A percentile compares a stretch with the other conserved stretches of the same genome.
Evolutionary conservation across 1,284 basidiomycete genomes (phyloP).

Genomic region (Leccinum huronense): DNA sequence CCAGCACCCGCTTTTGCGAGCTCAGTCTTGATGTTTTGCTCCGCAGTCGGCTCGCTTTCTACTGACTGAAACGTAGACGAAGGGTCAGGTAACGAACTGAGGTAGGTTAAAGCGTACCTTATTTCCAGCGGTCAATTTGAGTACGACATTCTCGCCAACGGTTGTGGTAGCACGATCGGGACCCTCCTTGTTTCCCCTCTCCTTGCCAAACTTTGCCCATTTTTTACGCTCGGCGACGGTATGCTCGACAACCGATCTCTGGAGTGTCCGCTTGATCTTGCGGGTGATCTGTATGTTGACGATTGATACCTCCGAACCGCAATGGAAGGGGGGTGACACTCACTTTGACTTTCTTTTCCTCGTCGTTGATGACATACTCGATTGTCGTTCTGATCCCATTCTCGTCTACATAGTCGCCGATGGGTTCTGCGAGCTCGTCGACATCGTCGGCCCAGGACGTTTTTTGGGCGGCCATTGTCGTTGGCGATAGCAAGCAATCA

Average conservation of each 20-base stretch:
- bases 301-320: slow-evolving; percentile 6
- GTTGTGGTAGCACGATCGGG: slow-evolving; percentile 96
- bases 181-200: slow-evolving; percentile 85
- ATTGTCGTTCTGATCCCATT: slow-evolving; percentile 87
- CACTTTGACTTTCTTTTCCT: slow-evolving; percentile 95
- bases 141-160: slow-evolving; percentile 85
- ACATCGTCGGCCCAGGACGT: slow-evolving; percentile 84
- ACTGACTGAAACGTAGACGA: slow-evolving; percentile 38
- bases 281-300: slow-evolving; percentile 66
- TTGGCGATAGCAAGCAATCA: slow-evolving; percentile 15
- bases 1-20: slow-evolving; percentile 75
- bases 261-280: slow-evolving; percentile 82
- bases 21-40: slow-evolving; percentile 69
- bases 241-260: slow-evolving; percentile 93
- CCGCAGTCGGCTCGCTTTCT: slow-evolving; percentile 69
- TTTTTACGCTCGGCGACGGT: slow-evolving; percentile 90
- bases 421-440: slow-evolving; percentile 63
- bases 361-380: slow-evolving; percentile 86
- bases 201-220: slow-evolving; percentile 94
- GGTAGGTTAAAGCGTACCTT: slow-evolving; percentile 51
- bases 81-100: neutral
- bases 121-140: slow-evolving; percentile 86
- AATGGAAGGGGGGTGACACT: neutral
- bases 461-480: slow-evolving; percentile 42
- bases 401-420: slow-evolving; percentile 75